Evolutionary conservation across 2,329 filamentous ascomycete species (phyloP), one percentile per base, ranked within the genome.

Genomic region (Alternaria arbusti): DNA sequence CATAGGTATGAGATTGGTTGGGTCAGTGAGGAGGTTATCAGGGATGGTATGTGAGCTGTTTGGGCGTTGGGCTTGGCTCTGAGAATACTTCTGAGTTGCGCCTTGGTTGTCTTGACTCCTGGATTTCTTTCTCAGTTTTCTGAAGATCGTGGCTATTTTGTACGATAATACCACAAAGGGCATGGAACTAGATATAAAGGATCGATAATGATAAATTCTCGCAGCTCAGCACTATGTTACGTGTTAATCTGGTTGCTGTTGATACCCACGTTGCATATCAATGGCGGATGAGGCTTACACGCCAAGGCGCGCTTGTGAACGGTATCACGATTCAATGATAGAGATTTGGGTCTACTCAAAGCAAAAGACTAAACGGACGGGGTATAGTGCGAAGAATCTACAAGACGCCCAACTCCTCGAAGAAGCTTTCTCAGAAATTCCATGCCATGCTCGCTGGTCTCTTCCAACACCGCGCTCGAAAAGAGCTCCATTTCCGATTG

Each of bases 1-100:
- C 65, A 71, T 46, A 65, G 74, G 43, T 49, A 55, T n/a, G 49
- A 59, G 36, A 61, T 23, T 3, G 17, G 63, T 12, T 78, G 75
- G 76, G 67, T 71, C n/a, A 76, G 72, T 40, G 70, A 74, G 56
- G 65, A 71, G 54, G 44, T n/a, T 4, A 44, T 72, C 5, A 23
- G 10, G 28, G 57, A 54, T 15, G 57, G 57, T 7, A 61, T 63
- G 50, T 59, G 40, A 26, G 7, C 15, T 17, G 30, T 3, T 2
- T 1, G 13, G 22, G n/a, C 9, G 13, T 15, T 17, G 23, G 49
- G 8, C 4, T 6, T 13, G 2, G 36, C 1, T 23, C 3, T 2
- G 20, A 1, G 0, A 52, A 12, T 3, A 9, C 6, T 6, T 52
- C 9, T 22, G 12, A 6, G 5, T 10, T 23, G 28, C 1, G 20